phyloP scores from a whole-genome alignment of 2,329 filamentous ascomycete species.

The Parastagonospora nodorum region DNA sequence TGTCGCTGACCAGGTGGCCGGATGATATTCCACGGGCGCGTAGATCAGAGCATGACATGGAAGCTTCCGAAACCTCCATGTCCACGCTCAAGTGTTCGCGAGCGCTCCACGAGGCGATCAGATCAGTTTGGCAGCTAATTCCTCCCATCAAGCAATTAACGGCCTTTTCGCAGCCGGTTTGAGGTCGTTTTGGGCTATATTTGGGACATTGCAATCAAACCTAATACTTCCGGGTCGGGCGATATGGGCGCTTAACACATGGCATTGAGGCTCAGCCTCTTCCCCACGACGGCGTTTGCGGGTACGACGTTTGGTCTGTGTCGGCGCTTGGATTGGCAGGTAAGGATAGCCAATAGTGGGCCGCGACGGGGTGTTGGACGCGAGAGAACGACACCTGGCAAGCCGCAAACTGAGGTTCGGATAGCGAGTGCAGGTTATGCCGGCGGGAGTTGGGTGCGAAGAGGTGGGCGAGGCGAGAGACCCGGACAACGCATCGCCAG shows the following conservation, averaged over 20 bases:
- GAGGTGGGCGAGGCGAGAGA: conserved; percentile 15
- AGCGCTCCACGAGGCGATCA: conserved; percentile 20
- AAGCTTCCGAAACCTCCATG: conserved; percentile 28
- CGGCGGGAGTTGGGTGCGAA: neutral
- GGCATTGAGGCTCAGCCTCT: conserved; percentile 38
- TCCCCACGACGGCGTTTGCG: conserved; percentile 31
- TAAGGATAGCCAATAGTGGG: conserved; percentile 26
- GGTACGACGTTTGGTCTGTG: conserved; percentile 31
- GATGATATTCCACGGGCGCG: conserved; percentile 29
- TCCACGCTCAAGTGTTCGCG: conserved; percentile 1
- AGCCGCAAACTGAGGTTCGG: conserved; percentile 19
- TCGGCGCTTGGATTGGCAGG: conserved; percentile 39
- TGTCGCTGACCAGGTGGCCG: conserved; percentile 2
- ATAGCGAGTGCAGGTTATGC: neutral
- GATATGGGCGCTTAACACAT: conserved; percentile 35
- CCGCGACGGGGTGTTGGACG: conserved; percentile 8
- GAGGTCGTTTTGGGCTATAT: conserved; percentile 36
- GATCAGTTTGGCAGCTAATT: conserved; percentile 25
- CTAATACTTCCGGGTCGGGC: conserved; percentile 29
- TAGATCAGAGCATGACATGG: conserved; percentile 28
- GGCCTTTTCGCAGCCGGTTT: conserved; percentile 30
- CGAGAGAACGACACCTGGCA: conserved; percentile 19
- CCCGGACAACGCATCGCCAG: conserved; percentile 27
- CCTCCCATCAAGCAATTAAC: conserved; percentile 35
- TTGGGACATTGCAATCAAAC: conserved; percentile 30